phyloP scores from a whole-genome alignment of 1,139 yeast genomes.

The Protomyces gravidus region DNA sequence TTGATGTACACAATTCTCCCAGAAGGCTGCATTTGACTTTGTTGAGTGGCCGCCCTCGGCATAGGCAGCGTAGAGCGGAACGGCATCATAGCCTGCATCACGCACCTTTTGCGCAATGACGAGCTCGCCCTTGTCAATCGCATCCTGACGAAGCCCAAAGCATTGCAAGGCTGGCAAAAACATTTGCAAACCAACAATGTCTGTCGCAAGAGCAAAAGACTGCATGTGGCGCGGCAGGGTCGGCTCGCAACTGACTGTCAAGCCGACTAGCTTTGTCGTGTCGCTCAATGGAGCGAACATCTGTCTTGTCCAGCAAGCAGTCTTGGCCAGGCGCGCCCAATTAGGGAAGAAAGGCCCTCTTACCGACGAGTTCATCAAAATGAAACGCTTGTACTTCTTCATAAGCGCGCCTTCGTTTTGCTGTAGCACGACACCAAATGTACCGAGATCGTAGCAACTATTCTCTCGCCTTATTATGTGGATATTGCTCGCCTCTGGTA shows the following conservation, averaged over 20 bases:
- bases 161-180: slow-evolving; percentile 15
- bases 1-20: slow-evolving; percentile 5
- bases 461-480: slow-evolving; percentile 8
- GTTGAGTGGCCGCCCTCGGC: background rate
- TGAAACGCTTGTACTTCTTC: slow-evolving; percentile 13
- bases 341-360: slow-evolving; percentile 20
- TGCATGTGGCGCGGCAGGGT: slow-evolving; percentile 12
- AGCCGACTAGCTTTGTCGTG: slow-evolving; percentile 4
- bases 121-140: slow-evolving; percentile 10
- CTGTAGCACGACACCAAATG: slow-evolving; percentile 10
- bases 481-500: slow-evolving; percentile 10
- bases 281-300: background rate
- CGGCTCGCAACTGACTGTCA: slow-evolving; percentile 11
- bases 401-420: slow-evolving; percentile 3
- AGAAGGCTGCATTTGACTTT: background rate
- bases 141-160: background rate
- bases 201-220: slow-evolving; percentile 13
- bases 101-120: slow-evolving; percentile 2
- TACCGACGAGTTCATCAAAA: slow-evolving; percentile 14
- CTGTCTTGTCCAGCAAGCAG: slow-evolving; percentile 13
- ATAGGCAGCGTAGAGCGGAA: slow-evolving; percentile 7
- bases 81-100: slow-evolving; percentile 21
- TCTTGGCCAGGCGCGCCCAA: slow-evolving; percentile 6
- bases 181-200: slow-evolving; percentile 6
- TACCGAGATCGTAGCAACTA: slow-evolving; percentile 20